Conservation (phyloP, 164 flowering plant species). For the Stephania cephalantha region DNA sequence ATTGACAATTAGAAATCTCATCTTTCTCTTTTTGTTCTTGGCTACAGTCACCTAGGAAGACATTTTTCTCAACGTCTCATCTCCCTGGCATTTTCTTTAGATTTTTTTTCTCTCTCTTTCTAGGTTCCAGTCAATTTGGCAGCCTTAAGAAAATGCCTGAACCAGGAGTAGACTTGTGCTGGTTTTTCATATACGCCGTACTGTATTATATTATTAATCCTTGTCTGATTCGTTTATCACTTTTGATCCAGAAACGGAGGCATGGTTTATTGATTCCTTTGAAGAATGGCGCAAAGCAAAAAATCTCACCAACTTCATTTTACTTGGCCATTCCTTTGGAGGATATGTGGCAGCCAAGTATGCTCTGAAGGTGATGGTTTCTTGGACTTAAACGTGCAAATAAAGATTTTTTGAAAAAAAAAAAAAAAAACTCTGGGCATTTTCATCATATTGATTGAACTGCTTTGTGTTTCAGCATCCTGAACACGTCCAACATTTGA, state of each 20-base stretch:
- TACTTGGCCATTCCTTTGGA: conserved; percentile 98
- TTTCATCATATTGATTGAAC: conserved; percentile 11
- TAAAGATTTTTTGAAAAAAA: neutral
- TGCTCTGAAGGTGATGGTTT: conserved; percentile 77
- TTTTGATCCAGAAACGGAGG: conserved; percentile 74
- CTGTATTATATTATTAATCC: neutral
- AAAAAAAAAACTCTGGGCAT: neutral
- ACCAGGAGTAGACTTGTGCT: neutral
- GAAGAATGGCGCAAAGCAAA: conserved; percentile 98
- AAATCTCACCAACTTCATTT: conserved; percentile 76
- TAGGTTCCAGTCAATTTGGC: neutral
- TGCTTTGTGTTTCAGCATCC: conserved; percentile 58
- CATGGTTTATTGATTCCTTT: conserved; percentile 94
- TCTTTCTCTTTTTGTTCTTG: neutral
- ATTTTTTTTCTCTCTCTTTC: neutral
- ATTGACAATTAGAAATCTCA: neutral
- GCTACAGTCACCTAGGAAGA: neutral
- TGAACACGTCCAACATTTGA: conserved; percentile 80
- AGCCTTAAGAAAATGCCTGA: neutral
- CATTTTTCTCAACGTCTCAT: neutral
- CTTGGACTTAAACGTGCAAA: neutral
- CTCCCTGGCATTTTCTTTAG: neutral
- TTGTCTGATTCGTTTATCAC: neutral
- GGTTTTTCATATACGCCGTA: neutral
- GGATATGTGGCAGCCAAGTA: conserved; percentile 97